These are phyloP conservation scores for Aspergillus sp. DNA, from an alignment of 2,329 filamentous ascomycete species.

Conservation along the genomic window DNA sequence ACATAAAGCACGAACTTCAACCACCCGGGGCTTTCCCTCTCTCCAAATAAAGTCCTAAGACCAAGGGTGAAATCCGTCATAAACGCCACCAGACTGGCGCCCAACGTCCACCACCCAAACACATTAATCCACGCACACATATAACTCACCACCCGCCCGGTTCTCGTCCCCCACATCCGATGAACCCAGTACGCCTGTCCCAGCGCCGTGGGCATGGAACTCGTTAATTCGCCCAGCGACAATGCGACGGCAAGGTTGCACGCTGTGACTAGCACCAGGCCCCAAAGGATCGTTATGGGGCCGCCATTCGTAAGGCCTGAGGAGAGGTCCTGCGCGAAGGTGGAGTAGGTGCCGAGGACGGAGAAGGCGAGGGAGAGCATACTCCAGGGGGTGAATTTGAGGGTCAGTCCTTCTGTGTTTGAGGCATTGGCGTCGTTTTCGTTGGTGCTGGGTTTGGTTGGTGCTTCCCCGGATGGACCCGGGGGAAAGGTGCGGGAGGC, in stretches of 20 bases:
- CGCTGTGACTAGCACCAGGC: conserved; percentile 45
- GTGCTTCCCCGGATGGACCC: not conserved
- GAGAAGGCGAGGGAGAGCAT: conserved; percentile 54
- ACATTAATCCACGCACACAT: conserved; percentile 56
- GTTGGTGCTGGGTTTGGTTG: conserved; percentile 4
- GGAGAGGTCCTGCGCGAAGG: conserved; percentile 48
- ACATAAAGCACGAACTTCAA: conserved; percentile 51
- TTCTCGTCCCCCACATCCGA: conserved; percentile 32
- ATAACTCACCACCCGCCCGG: conserved; percentile 48
- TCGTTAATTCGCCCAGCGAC: conserved; percentile 51
- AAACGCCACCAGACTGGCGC: conserved; percentile 51
- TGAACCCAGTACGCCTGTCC: conserved; percentile 56
- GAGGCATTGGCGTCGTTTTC: conserved; percentile 13
- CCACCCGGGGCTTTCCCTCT: conserved; percentile 47
- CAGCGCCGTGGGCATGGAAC: conserved; percentile 54
- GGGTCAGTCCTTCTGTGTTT: conserved; percentile 27
- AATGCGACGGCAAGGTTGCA: conserved; percentile 51
- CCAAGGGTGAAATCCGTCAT: conserved; percentile 53
- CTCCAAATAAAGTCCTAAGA: conserved; percentile 51
- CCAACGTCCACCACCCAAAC: conserved; percentile 54
- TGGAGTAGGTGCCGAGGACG: conserved; percentile 53
- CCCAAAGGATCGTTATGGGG: conserved; percentile 51
- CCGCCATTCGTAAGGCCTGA: conserved; percentile 51
- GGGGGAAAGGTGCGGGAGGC: too few species aligned
- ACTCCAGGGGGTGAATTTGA: conserved; percentile 49